A percentile compares a stretch with the other conserved stretches of the same genome.
Conservation (phyloP, 768 basidiomycete genomes). For the Cytidiella melzeri region DNA sequence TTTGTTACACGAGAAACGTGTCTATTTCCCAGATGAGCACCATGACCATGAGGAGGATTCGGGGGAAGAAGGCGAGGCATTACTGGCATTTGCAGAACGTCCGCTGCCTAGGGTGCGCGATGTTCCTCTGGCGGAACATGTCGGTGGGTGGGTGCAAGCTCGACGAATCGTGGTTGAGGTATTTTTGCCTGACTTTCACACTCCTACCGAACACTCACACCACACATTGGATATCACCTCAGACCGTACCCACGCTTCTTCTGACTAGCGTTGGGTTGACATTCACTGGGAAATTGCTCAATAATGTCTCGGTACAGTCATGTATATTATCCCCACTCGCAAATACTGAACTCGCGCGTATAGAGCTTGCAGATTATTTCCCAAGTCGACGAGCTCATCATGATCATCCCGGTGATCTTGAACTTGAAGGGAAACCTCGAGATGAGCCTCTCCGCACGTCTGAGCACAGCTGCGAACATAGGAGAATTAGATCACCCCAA, state of each 20-base stretch:
- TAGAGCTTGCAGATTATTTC: constrained; percentile 88
- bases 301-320: constrained; percentile 84
- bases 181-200: background rate
- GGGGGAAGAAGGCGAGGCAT: constrained; percentile 32
- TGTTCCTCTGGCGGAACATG: constrained; percentile 3
- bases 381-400: constrained; percentile 89
- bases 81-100: constrained; percentile 34
- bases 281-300: constrained; percentile 87
- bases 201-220: background rate
- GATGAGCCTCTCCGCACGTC: constrained; percentile 94
- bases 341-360: background rate
- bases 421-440: constrained; percentile 98
- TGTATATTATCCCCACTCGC: constrained; percentile 24
- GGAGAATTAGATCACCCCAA: constrained; percentile 78
- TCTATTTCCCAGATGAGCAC: no score
- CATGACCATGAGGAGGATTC: constrained; percentile 10
- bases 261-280: constrained; percentile 79
- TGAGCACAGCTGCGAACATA: constrained; percentile 93
- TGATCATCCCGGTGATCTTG: constrained; percentile 90
- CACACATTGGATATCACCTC: background rate
- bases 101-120: constrained; percentile 21
- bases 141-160: constrained; percentile 46
- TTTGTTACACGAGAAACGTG: no score
- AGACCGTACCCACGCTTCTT: constrained; percentile 87
- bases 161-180: constrained; percentile 70